Conservation (phyloP, 202 grass and related monocot species). For the Panicum hallii region DNA sequence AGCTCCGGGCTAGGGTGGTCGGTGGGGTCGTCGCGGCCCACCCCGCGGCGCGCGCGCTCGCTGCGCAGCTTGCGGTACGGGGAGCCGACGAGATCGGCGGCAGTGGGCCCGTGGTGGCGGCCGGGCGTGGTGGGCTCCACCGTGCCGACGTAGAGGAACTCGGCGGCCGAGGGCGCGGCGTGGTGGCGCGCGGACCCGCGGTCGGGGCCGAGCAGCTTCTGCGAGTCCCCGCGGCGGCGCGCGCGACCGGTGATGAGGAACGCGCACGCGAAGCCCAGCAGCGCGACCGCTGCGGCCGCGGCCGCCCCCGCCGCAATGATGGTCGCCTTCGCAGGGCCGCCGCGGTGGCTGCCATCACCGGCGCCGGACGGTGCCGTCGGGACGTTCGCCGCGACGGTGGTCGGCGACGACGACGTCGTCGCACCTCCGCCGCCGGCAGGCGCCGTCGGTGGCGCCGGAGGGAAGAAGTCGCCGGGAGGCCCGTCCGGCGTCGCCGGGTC, state of each 20-base stretch:
- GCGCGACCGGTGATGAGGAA: constrained; percentile 57
- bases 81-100: constrained; percentile 65
- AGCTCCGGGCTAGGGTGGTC: constrained; percentile 95
- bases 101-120: constrained; percentile 43
- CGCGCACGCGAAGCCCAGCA: constrained; percentile 62
- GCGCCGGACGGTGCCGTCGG: constrained; percentile 30
- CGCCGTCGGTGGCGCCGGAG: constrained; percentile 51
- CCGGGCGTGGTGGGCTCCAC: constrained; percentile 63
- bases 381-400: constrained; percentile 60
- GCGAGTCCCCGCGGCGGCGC: constrained; percentile 48
- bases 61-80: constrained; percentile 87
- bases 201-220: constrained; percentile 63
- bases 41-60: constrained; percentile 62
- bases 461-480: constrained; percentile 63
- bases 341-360: neutral
- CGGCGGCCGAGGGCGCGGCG: constrained; percentile 39
- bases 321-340: constrained; percentile 47
- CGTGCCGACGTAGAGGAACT: constrained; percentile 90
- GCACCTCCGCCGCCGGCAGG: neutral
- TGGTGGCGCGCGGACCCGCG: constrained; percentile 33
- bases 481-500: constrained; percentile 53
- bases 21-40: constrained; percentile 56
- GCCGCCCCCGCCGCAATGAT: constrained; percentile 62
- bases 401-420: constrained; percentile 22
- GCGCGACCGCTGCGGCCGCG: constrained; percentile 51